Percentiles rank a stretch among this genome's conserved stretches.
These are phyloP conservation scores for Cladosporium sp. DNA, from an alignment of 2,329 filamentous ascomycete genomes.

Conservation along the genomic window DNA sequence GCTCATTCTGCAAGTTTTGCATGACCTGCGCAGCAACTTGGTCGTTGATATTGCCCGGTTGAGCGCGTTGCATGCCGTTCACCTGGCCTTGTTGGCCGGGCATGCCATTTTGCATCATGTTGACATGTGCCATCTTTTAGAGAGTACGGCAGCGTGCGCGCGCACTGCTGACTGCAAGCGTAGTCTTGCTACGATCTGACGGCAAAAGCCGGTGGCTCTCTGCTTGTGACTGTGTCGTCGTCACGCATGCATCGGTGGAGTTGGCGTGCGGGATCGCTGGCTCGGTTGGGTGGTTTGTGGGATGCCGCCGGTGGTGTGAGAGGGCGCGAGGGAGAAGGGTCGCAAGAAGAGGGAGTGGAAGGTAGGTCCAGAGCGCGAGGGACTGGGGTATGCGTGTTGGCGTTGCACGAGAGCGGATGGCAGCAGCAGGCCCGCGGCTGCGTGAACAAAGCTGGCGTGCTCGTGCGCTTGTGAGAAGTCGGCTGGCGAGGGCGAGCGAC, in stretches of 20 bases:
- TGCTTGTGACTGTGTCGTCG: slow-evolving; percentile 1
- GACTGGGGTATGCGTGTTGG: not conserved
- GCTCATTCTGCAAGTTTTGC: slow-evolving; percentile 26
- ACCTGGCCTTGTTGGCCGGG: slow-evolving; percentile 19
- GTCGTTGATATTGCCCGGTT: slow-evolving; percentile 27
- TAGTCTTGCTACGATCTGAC: not conserved
- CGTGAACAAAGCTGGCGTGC: slow-evolving; percentile 17
- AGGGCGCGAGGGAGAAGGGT: not conserved
- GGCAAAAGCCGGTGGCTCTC: slow-evolving; percentile 1
- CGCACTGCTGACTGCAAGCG: not conserved
- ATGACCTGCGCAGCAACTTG: slow-evolving; percentile 30
- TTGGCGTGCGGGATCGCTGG: not conserved
- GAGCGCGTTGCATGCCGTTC: slow-evolving; percentile 32
- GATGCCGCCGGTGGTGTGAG: not conserved
- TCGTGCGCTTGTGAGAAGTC: slow-evolving; percentile 9
- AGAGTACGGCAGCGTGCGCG: not conserved
- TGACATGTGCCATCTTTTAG: slow-evolving; percentile 18
- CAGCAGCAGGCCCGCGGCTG: slow-evolving; percentile 11
- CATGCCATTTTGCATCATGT: slow-evolving; percentile 23
- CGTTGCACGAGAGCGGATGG: slow-evolving; percentile 16
- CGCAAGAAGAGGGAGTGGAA: not conserved
- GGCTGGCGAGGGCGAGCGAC: not conserved
- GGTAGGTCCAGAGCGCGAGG: not conserved
- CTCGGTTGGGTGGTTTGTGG: not conserved
- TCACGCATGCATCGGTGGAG: slow-evolving; percentile 15